These are phyloP conservation scores for Chlorella vulgaris DNA, from an alignment of 139 green algal species.

Conservation along the genomic window DNA sequence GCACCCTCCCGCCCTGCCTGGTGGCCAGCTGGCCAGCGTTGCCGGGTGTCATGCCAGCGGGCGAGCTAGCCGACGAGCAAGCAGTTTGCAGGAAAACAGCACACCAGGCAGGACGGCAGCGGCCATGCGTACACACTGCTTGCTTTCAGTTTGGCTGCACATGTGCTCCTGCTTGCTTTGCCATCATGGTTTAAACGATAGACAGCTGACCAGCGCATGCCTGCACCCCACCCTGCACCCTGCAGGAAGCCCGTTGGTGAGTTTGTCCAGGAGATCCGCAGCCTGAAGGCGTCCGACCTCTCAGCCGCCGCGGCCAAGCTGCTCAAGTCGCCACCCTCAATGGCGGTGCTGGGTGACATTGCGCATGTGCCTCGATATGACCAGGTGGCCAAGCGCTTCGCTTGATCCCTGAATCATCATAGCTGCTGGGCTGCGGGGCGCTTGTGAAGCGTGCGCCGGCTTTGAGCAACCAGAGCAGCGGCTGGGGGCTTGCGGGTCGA, in stretches of 20 bases:
- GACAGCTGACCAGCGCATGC: background rate
- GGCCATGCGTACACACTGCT: no score
- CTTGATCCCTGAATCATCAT: background rate
- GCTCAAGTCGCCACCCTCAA: conserved; percentile 56
- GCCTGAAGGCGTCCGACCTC: conserved; percentile 56
- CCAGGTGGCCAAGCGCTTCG: conserved; percentile 45
- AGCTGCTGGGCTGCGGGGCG: background rate
- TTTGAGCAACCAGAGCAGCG: no score
- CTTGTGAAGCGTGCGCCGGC: no score
- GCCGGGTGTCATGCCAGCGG: background rate
- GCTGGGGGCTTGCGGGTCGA: no score
- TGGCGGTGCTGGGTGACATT: conserved; percentile 61
- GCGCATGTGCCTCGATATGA: conserved; percentile 54
- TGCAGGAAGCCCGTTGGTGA: conserved; percentile 47
- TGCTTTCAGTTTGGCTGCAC: no score
- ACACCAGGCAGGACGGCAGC: background rate
- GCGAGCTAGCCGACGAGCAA: background rate
- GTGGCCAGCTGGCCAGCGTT: background rate
- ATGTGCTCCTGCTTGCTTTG: no score
- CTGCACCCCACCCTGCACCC: background rate
- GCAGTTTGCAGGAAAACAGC: background rate
- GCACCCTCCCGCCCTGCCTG: no score
- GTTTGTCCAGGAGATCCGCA: conserved; percentile 49
- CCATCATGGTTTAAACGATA: background rate
- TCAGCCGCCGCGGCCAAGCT: conserved; percentile 41